These are phyloP conservation scores for Ligustrum vulgare DNA, from an alignment of 257 asterid species.

Conservation along the genomic window DNA sequence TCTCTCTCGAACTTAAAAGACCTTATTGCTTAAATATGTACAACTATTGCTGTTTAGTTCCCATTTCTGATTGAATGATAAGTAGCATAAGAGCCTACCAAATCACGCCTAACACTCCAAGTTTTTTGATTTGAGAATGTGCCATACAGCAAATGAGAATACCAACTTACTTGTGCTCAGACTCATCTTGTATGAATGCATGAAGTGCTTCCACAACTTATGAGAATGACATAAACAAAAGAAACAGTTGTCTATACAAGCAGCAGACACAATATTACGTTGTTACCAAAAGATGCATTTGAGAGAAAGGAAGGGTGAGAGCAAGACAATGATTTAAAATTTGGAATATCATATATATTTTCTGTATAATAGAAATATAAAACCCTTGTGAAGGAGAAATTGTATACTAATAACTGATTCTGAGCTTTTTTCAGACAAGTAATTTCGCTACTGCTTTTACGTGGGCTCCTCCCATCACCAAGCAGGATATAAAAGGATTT, in stretches of 20 bases:
- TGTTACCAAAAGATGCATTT: conserved; percentile 27
- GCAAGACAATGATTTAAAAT: conserved; percentile 1
- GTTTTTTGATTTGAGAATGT: background rate
- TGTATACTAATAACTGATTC: conserved; percentile 4
- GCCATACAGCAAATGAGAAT: background rate
- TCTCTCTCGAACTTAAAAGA: conserved; percentile 9
- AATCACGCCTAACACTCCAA: conserved; percentile 3
- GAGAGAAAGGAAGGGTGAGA: conserved; percentile 10
- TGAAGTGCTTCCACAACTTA: too few species aligned
- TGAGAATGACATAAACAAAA: too few species aligned
- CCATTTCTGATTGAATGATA: conserved; percentile 7
- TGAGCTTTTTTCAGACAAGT: background rate
- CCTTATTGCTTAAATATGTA: conserved; percentile 2
- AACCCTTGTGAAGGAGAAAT: conserved; percentile 11
- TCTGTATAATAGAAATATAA: background rate
- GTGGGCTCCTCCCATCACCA: background rate
- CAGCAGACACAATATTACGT: conserved; percentile 31
- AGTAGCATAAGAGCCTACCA: conserved; percentile 1
- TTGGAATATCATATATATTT: conserved; percentile 3
- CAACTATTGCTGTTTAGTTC: background rate
- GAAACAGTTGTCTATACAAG: too few species aligned
- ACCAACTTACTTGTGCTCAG: conserved; percentile 91
- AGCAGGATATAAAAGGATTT: background rate
- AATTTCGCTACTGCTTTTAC: conserved; percentile 1
- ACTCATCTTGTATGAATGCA: too few species aligned